A percentile compares a stretch with the other conserved stretches of the same genome.
Conservation (phyloP, 306 rosid species). For the Calophaca sinica region DNA sequence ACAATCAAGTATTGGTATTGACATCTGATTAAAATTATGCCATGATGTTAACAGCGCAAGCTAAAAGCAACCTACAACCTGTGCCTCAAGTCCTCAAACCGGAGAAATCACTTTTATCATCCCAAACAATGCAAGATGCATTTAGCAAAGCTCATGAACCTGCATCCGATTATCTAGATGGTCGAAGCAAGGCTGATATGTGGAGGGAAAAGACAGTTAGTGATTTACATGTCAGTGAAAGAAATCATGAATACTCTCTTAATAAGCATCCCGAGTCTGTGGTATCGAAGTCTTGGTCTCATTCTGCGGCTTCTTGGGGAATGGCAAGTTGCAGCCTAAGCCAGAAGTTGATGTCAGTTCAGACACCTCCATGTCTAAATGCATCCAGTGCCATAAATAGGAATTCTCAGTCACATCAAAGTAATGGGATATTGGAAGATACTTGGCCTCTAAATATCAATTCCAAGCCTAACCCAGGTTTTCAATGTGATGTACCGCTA, state of each 20-base stretch:
- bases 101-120: constrained; percentile 56
- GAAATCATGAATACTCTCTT: constrained; percentile 55
- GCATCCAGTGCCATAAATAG: constrained; percentile 56
- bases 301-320: constrained; percentile 78
- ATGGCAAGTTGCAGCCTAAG: constrained; percentile 62
- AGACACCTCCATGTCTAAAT: constrained; percentile 59
- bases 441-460: constrained; percentile 64
- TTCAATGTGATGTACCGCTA: constrained; percentile 57
- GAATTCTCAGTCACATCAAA: constrained; percentile 66
- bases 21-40: constrained; percentile 17
- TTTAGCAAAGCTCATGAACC: constrained; percentile 57
- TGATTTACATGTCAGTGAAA: constrained; percentile 58
- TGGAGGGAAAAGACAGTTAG: constrained; percentile 66
- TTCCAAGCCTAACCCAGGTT: constrained; percentile 60
- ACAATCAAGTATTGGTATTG: background rate
- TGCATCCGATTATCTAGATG: constrained; percentile 51
- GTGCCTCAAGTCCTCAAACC: constrained; percentile 58
- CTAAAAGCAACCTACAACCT: constrained; percentile 57
- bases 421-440: constrained; percentile 66
- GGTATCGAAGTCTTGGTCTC: constrained; percentile 68
- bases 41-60: constrained; percentile 60
- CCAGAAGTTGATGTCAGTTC: constrained; percentile 68
- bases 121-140: constrained; percentile 64
- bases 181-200: constrained; percentile 56
- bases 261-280: constrained; percentile 60